A percentile compares a stretch with the other conserved stretches of the same genome.
Evolutionary conservation across 129 eudicot genomes (phyloP).

Genomic region (Lactuca sativa): DNA sequence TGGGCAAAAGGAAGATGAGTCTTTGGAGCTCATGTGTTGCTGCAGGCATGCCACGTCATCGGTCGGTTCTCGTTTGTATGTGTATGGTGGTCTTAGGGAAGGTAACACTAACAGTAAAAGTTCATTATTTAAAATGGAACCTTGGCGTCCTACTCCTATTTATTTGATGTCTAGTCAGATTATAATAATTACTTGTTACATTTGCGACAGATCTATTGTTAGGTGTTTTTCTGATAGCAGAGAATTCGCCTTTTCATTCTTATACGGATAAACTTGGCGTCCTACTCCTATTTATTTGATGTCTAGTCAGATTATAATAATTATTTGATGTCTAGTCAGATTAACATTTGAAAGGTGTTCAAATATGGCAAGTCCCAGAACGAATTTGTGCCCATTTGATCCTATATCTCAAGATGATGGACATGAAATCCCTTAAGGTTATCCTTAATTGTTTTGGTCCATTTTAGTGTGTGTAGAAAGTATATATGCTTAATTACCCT

Average conservation of each 20-base stretch:
- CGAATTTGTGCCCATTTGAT: conserved; percentile 37
- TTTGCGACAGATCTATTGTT: conserved; percentile 66
- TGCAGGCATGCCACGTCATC: conserved; percentile 97
- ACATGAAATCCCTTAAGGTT: conserved; percentile 59
- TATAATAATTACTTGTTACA: background rate
- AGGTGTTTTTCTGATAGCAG: conserved; percentile 80
- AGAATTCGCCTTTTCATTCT: conserved; percentile 61
- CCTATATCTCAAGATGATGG: conserved; percentile 42
- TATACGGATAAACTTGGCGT: conserved; percentile 42
- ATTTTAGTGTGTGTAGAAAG: background rate
- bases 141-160: too few relatives aligned
- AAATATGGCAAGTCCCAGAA: conserved; percentile 41
- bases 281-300: too few relatives aligned
- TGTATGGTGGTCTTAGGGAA: conserved; percentile 96
- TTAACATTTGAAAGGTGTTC: conserved; percentile 23
- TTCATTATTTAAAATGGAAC: background rate
- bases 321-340: conserved; percentile 31
- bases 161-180: background rate
- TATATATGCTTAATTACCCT: background rate
- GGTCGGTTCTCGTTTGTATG: conserved; percentile 70
- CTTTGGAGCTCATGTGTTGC: conserved; percentile 76
- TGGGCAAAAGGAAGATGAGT: conserved; percentile 61
- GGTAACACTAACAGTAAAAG: conserved; percentile 39
- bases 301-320: background rate
- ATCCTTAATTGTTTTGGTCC: background rate